Conservation (phyloP, 345 rosid species). For the Rhodamnia argentea region DNA sequence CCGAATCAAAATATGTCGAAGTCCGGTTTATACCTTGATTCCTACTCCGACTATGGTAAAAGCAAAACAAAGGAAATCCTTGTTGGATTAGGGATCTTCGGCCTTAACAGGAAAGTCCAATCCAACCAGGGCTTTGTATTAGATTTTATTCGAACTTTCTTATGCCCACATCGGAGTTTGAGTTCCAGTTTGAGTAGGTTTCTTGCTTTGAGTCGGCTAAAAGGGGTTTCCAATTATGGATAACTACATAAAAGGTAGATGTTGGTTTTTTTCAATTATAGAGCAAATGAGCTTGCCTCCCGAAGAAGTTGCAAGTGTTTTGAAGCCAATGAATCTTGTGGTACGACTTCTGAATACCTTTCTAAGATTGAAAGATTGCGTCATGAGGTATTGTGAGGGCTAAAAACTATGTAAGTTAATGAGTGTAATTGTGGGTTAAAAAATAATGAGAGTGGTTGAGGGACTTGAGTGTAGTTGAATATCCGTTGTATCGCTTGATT, state of each 20-base stretch:
- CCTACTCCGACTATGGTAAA: neutral
- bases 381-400: neutral
- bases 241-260: neutral
- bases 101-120: neutral
- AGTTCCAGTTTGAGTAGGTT: neutral
- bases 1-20: neutral
- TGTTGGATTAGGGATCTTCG: neutral
- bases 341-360: neutral
- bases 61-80: neutral
- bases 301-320: neutral
- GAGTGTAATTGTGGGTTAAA: neutral
- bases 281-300: neutral
- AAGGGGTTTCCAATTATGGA: neutral
- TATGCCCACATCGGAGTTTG: neutral
- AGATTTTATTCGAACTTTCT: neutral
- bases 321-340: neutral
- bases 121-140: neutral
- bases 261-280: neutral
- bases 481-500: too few species aligned
- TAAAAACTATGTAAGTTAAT: neutral
- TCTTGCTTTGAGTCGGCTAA: neutral
- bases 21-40: neutral
- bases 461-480: neutral
- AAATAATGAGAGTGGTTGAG: neutral
- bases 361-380: neutral